Evolutionary conservation across 2,329 filamentous ascomycete species (phyloP).

Genomic region (Monosporascus sp.): DNA sequence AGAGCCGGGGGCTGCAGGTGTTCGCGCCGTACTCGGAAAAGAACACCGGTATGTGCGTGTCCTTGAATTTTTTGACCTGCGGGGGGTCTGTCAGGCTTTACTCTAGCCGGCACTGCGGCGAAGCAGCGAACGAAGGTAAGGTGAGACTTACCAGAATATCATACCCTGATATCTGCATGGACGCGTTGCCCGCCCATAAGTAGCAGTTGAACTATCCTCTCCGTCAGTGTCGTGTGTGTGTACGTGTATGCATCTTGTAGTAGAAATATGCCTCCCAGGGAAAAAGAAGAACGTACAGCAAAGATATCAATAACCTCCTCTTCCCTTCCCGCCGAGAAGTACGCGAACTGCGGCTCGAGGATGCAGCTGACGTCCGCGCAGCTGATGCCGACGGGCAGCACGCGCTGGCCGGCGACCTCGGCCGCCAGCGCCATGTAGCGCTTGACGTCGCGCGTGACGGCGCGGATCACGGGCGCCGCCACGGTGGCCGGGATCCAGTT

Average conservation of each 20-base stretch:
- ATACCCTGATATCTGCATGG: slow-evolving; percentile 4
- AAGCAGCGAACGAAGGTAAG: background rate
- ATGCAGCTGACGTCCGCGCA: background rate
- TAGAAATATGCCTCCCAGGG: too few relatives aligned
- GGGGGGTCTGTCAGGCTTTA: background rate
- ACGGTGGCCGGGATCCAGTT: slow-evolving; percentile 3
- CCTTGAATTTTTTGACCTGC: slow-evolving; percentile 5
- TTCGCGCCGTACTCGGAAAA: slow-evolving; percentile 58
- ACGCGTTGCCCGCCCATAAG: slow-evolving; percentile 2
- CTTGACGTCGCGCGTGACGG: slow-evolving; percentile 23
- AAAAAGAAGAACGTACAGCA: background rate
- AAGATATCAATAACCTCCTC: slow-evolving; percentile 15
- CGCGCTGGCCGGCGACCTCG: slow-evolving; percentile 4
- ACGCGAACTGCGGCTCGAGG: slow-evolving; percentile 11
- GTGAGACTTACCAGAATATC: slow-evolving; percentile 1
- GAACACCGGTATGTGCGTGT: slow-evolving; percentile 40
- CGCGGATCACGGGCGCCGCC: slow-evolving; percentile 15
- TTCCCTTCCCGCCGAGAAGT: slow-evolving; percentile 11
- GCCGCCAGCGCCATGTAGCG: slow-evolving; percentile 17
- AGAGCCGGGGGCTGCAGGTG: slow-evolving; percentile 41
- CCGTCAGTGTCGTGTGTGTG: too few relatives aligned
- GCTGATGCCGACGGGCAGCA: slow-evolving; percentile 14
- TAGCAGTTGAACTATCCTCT: slow-evolving; percentile 12
- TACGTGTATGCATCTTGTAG: too few relatives aligned
- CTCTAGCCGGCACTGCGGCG: background rate